A percentile compares a stretch with the other conserved stretches of the same genome.
Evolutionary conservation across 306 rosid genomes (phyloP).

Genomic region (Cyamopsis tetragonoloba): DNA sequence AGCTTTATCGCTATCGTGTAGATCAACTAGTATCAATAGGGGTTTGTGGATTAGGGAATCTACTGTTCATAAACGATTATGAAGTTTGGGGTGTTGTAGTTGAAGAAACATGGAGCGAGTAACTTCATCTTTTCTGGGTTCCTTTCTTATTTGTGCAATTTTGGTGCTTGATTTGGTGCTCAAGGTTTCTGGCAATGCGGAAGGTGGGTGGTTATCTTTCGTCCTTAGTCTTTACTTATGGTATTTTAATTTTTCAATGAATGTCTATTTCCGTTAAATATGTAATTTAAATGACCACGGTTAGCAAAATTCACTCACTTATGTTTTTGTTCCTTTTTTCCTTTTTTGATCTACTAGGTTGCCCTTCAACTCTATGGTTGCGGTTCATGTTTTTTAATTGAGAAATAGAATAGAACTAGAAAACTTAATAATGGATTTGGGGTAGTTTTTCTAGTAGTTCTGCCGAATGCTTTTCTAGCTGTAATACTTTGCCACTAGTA

Average conservation of each 20-base stretch:
- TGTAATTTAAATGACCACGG: conserved; percentile 14
- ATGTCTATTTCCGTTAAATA: conserved; percentile 1
- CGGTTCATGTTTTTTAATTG: conserved; percentile 9
- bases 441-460: conserved; percentile 22
- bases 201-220: conserved; percentile 56
- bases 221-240: not conserved
- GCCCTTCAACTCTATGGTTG: conserved; percentile 20
- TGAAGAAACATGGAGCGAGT: conserved; percentile 32
- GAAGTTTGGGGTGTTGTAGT: conserved; percentile 25
- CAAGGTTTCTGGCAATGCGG: conserved; percentile 53
- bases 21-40: conserved; percentile 30
- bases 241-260: conserved; percentile 15
- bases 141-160: conserved; percentile 45
- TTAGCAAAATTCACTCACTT: not conserved
- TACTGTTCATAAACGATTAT: conserved; percentile 29
- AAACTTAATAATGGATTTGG: conserved; percentile 9
- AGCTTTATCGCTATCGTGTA: conserved; percentile 21
- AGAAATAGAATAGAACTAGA: conserved; percentile 15
- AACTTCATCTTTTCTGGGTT: conserved; percentile 33
- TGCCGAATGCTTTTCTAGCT: not conserved
- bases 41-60: conserved; percentile 16
- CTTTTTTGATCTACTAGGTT: conserved; percentile 26
- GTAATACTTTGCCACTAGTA: not conserved
- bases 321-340: conserved; percentile 4
- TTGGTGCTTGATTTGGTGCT: conserved; percentile 46